Conservation (phyloP, 2,329 filamentous ascomycete genomes). For the Dactylellina leptospora region DNA sequence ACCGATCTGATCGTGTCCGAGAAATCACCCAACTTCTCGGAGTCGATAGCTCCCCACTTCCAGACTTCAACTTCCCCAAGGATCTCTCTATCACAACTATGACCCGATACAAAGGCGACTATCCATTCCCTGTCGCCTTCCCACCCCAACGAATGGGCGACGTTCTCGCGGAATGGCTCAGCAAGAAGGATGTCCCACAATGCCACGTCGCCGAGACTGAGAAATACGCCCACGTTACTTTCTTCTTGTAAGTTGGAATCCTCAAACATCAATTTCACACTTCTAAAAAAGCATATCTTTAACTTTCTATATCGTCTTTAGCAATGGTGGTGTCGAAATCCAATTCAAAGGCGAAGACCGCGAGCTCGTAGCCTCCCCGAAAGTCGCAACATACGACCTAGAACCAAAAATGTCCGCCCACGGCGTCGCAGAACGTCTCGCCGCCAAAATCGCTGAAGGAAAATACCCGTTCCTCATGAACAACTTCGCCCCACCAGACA, state of each 20-base stretch:
- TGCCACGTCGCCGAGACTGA: constrained; percentile 98
- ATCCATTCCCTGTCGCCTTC: constrained; percentile 90
- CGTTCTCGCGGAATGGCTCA: constrained; percentile 95
- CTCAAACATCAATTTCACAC: background rate
- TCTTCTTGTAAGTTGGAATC: constrained; percentile 62
- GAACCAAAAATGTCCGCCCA: constrained; percentile 96
- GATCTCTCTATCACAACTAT: constrained; percentile 89
- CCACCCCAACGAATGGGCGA: constrained; percentile 95
- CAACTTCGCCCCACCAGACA: constrained; percentile 99
- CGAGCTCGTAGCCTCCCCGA: constrained; percentile 93
- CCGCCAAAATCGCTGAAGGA: constrained; percentile 82
- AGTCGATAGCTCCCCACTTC: constrained; percentile 86
- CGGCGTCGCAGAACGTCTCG: constrained; percentile 86
- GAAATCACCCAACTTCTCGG: constrained; percentile 95
- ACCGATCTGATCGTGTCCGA: constrained; percentile 95
- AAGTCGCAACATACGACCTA: constrained; percentile 93
- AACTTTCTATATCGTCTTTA: constrained; percentile 71
- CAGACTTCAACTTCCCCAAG: constrained; percentile 93
- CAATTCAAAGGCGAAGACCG: constrained; percentile 90
- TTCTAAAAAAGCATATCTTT: constrained; percentile 2
- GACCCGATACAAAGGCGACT: constrained; percentile 98
- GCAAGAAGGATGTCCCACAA: constrained; percentile 87
- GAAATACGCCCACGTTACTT: constrained; percentile 99
- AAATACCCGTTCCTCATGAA: constrained; percentile 99
- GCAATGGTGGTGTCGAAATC: constrained; percentile 96